Evolutionary conservation across 2,329 filamentous ascomycete species (phyloP).

Genomic region (Dothistroma septosporum): DNA sequence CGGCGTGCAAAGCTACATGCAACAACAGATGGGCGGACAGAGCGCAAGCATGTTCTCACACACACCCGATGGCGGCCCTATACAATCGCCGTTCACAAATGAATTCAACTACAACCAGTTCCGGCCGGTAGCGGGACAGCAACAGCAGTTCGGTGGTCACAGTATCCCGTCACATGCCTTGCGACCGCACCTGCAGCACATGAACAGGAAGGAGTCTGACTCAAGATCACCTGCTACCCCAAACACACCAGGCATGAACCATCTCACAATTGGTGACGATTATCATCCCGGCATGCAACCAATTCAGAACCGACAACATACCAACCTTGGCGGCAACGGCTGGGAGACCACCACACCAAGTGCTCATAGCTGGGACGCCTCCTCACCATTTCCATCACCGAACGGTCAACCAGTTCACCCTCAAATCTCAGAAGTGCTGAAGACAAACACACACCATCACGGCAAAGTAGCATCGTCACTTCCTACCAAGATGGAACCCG

Average conservation of each 20-base stretch:
- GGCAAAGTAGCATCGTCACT: slow-evolving; percentile 56
- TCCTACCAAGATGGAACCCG: slow-evolving; percentile 74
- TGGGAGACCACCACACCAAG: slow-evolving; percentile 74
- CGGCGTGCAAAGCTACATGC: slow-evolving; percentile 46
- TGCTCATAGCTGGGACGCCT: slow-evolving; percentile 71
- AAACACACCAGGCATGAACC: slow-evolving; percentile 73
- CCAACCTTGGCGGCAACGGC: slow-evolving; percentile 65
- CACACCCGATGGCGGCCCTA: slow-evolving; percentile 85
- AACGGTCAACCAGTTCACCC: slow-evolving; percentile 56
- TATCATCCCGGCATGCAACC: slow-evolving; percentile 34
- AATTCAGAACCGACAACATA: slow-evolving; percentile 50
- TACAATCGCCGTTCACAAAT: slow-evolving; percentile 82
- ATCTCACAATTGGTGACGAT: slow-evolving; percentile 64
- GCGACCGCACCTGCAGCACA: slow-evolving; percentile 24
- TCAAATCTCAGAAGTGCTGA: slow-evolving; percentile 83
- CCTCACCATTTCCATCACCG: slow-evolving; percentile 87
- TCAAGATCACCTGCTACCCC: slow-evolving; percentile 78
- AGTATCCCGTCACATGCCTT: slow-evolving; percentile 33
- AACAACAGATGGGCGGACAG: slow-evolving; percentile 54
- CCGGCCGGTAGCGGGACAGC: slow-evolving; percentile 60
- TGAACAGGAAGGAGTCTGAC: slow-evolving; percentile 63
- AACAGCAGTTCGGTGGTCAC: slow-evolving; percentile 36
- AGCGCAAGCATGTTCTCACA: slow-evolving; percentile 76
- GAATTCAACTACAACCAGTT: slow-evolving; percentile 74
- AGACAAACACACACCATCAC: slow-evolving; percentile 66